Evolutionary conservation across 176 grass and related monocot species (phyloP), one percentile per base, ranked within the genome.

Genomic region (Oryza officinalis): DNA sequence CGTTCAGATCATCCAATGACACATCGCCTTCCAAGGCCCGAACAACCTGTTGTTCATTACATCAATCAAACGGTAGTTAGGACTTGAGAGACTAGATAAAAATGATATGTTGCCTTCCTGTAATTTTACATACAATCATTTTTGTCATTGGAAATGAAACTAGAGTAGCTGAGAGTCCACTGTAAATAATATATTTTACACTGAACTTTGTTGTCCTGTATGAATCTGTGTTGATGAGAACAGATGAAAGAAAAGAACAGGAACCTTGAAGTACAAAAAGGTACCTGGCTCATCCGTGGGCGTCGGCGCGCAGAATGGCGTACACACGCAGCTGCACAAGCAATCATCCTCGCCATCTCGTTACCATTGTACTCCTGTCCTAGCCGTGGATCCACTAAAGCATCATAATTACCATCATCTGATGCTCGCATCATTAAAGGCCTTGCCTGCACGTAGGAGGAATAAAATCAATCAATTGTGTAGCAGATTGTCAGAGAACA

Each of bases 301-400:
- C 96, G 83, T 54, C 93, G 83, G 27, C 86, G 72, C 50, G 80
- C 86, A 66, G 91, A 92, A 85, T 99, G 93, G 22, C 96, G 96
- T 3, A 99, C 93, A 40, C 91, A 96, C 67, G 96, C 93, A 81
- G 93, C 93, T 50, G 96, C 93, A 65, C 93, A 93, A 44, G 91
- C 93, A 85, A 99, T 90, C 96, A 99, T 94, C 68, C 93, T 86
- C 47, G 75, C 85, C 93, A 99, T 94, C 78, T 99, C 93, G 33
- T 89, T 96, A 8, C 54, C 44, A 52, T 74, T 94, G 59, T 87
- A 94, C 63, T 99, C 92, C 7, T 66, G 89, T 50, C 77, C 87
- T 41, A 99, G 68, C 31, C 67, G 64, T 27, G 87, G 83, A 90
- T 99, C 97, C 60, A 99, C 93, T 79, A 99, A 86, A 38, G 41